phyloP scores from a whole-genome alignment of 352 stramenopile species.

The Peronosclerospora sorghi region DNA sequence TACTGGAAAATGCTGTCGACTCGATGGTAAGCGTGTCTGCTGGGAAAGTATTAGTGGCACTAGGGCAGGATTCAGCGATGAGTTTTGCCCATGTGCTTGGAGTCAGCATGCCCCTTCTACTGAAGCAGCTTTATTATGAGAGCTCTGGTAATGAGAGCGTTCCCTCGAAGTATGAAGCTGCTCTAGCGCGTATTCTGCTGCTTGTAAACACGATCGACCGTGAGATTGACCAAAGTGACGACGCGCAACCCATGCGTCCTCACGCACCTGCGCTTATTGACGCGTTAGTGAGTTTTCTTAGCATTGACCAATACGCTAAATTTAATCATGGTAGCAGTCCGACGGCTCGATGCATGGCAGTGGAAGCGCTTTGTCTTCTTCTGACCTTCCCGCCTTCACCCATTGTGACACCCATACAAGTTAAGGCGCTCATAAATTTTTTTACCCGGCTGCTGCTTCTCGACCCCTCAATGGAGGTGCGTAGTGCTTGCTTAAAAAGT shows the following conservation, averaged over 20 bases:
- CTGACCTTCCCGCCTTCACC: constrained; percentile 72
- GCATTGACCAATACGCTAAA: constrained; percentile 17
- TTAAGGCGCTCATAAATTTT: constrained; percentile 61
- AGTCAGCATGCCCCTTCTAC: constrained; percentile 42
- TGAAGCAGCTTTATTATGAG: constrained; percentile 43
- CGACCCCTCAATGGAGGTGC: constrained; percentile 51
- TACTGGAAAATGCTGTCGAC: constrained; percentile 61
- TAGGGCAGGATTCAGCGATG: constrained; percentile 54
- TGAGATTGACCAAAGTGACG: constrained; percentile 68
- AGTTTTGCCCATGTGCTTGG: constrained; percentile 67
- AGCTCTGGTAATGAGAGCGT: constrained; percentile 17
- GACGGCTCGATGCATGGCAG: constrained; percentile 48
- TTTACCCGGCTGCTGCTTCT: constrained; percentile 64
- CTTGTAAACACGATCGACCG: constrained; percentile 76
- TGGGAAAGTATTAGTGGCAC: constrained; percentile 47
- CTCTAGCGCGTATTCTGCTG: constrained; percentile 47
- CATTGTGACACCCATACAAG: constrained; percentile 46
- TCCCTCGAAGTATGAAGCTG: constrained; percentile 59
- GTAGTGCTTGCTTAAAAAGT: constrained; percentile 49
- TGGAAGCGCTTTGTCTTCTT: constrained; percentile 61
- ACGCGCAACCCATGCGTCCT: constrained; percentile 62
- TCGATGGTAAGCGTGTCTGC: constrained; percentile 74
- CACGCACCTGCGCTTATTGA: constrained; percentile 50
- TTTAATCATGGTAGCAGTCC: constrained; percentile 17
- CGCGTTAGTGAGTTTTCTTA: constrained; percentile 44